These are phyloP conservation scores for Colletotrichum tamarilloi DNA, from an alignment of 2,329 filamentous ascomycete species.

Conservation along the genomic window DNA sequence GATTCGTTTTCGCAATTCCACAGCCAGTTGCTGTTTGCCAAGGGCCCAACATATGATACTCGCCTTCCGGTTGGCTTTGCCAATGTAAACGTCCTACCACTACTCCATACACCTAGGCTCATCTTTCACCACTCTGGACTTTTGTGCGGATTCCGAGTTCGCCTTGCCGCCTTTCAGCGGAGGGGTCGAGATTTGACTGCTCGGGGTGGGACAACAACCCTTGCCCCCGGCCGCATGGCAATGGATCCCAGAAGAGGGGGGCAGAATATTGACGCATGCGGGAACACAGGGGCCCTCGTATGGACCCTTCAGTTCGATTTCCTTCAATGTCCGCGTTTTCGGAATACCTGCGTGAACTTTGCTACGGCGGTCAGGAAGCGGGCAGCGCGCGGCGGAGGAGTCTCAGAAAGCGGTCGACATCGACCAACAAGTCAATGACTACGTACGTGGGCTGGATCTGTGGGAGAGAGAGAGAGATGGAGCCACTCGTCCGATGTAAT, in stretches of 20 bases:
- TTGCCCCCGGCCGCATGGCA: slow-evolving; percentile 5
- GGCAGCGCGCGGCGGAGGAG: neutral
- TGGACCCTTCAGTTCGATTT: slow-evolving; percentile 24
- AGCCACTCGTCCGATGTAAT: slow-evolving; percentile 8
- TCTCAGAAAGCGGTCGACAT: neutral
- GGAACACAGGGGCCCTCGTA: slow-evolving; percentile 17
- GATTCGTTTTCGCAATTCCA: neutral
- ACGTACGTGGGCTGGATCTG: neutral
- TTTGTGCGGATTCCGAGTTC: neutral
- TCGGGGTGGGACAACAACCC: neutral
- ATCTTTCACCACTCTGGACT: neutral
- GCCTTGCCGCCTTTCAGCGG: slow-evolving; percentile 4
- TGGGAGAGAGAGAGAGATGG: neutral
- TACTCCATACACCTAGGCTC: too few species aligned
- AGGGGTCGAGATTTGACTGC: neutral
- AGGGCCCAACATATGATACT: neutral
- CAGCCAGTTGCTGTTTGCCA: neutral
- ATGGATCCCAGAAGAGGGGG: slow-evolving; percentile 8
- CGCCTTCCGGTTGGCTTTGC: neutral
- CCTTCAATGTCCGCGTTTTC: slow-evolving; percentile 8
- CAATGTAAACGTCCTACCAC: too few species aligned
- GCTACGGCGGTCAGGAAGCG: neutral
- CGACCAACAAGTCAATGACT: too few species aligned
- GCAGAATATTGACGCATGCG: slow-evolving; percentile 23
- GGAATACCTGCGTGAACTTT: neutral